A percentile compares a stretch with the other conserved stretches of the same genome.
Evolutionary conservation across 2,329 filamentous ascomycete genomes (phyloP).

Genomic region (Xylaria sp.): DNA sequence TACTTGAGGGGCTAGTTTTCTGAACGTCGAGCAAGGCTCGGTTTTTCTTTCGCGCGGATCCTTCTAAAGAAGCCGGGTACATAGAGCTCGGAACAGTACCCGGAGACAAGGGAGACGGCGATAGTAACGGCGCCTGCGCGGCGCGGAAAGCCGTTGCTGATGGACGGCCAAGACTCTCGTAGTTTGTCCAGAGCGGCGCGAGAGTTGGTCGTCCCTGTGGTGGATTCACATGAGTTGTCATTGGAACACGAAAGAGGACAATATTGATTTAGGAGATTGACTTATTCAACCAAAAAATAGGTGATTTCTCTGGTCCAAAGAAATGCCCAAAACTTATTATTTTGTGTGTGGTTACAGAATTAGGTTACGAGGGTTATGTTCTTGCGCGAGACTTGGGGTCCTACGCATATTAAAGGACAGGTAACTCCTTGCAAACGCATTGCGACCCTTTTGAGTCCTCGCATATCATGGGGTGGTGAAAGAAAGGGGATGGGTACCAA

Average conservation of each 20-base stretch:
- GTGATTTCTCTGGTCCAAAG: neutral
- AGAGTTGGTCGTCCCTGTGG: slow-evolving; percentile 50
- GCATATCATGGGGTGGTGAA: slow-evolving; percentile 27
- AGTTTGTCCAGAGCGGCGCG: slow-evolving; percentile 52
- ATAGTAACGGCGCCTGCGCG: slow-evolving; percentile 45
- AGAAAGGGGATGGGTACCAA: slow-evolving; percentile 27
- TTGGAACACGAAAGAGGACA: slow-evolving; percentile 17
- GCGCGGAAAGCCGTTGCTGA: slow-evolving; percentile 43
- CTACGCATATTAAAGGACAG: slow-evolving; percentile 35
- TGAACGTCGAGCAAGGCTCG: slow-evolving; percentile 51
- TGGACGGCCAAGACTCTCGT: slow-evolving; percentile 44
- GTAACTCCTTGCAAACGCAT: slow-evolving; percentile 37
- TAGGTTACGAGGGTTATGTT: neutral
- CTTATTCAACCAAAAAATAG: neutral
- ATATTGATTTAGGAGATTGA: neutral
- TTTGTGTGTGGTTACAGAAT: neutral
- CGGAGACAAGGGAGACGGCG: slow-evolving; percentile 49
- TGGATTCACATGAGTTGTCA: slow-evolving; percentile 49
- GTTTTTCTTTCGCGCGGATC: slow-evolving; percentile 52
- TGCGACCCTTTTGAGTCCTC: slow-evolving; percentile 29
- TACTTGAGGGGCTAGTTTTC: slow-evolving; percentile 40
- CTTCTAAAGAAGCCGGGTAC: slow-evolving; percentile 50
- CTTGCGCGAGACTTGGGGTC: neutral
- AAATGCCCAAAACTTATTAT: slow-evolving; percentile 5
- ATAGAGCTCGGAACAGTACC: slow-evolving; percentile 52